Evolutionary conservation across 169 alveolate genomes (phyloP), one percentile per base, ranked within the genome.

Genomic region (Eimeria mitis): DNA sequence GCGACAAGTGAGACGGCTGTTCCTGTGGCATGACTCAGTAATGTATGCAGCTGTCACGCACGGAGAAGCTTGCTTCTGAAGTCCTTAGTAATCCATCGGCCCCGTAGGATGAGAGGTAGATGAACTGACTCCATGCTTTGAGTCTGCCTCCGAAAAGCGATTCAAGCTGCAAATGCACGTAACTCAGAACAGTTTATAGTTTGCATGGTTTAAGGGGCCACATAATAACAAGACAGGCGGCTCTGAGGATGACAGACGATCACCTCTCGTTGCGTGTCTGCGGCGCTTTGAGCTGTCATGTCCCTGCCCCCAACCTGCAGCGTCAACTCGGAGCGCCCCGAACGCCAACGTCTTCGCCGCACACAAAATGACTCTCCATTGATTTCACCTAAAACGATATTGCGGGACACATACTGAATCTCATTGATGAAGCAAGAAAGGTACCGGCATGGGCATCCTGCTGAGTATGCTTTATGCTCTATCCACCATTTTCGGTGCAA

Each of bases 261-360:
- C 56, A 87, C 94, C 94, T 87, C 83, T 11, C 94, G 94, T 34
- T 87, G 94, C 34, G 94, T 87, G n/a, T 87, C 94, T 65, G 54
- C 81, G 47, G 68, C 65, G 14, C 94, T 87, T 47, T 87, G 94
- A 31, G 68, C 83, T 34, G 94, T 87, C 61, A 65, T 9, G 47
- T 87, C 81, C 71, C 37, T 61, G 83, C 94, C 94, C 47, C 94
- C 94, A 25, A 87, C 65, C 11, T 47, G 94, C 70, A 87, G 68
- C 13, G 94, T 44, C 83, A 87, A 61, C 94, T 87, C 94, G 44
- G 70, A 87, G 40, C 94, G 94, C n/a, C 94, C 94, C 94, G 94
- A 87, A 13, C 94, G 94, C 94, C 94, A 87, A 31, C 94, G 94
- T 63, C 47, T 87, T 52, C 94, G 81, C 47, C 83, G 79, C 94